Evolutionary conservation across 805 yeast genomes (phyloP), one percentile per base, ranked within the genome.

Genomic region (Kazachstania psychrophila): DNA sequence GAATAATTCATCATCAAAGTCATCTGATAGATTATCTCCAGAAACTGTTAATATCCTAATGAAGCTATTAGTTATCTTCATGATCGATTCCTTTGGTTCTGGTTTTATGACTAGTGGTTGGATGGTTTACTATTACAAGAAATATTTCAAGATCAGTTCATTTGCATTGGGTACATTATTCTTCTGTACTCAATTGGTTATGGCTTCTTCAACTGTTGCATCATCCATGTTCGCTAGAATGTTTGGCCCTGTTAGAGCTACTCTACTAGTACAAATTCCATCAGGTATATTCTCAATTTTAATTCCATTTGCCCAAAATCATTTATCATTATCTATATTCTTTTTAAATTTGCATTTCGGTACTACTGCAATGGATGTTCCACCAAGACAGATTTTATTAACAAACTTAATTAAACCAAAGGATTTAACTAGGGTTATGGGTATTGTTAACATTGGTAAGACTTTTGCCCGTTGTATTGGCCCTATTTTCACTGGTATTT

Each of bases 91-190:
- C 2, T 68, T 87, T 34, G 96, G 94, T 0, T 77, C 75, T 44
- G 95, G 96, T 1, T 81, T 87, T 58, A 81, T 86, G 86, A 78
- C 94, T 2, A 67, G 77, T 31, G 80, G 95, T 1, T 88, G 96
- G 96, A 69, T 81, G 29, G 85, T 86, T 27, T 87, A 79, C 54
- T 87, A 83, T 59, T 79, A 84, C 64, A 72, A 75, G 38, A 69
- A 68, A 24, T 57, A 64, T 11, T 86, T 79, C 47, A 45, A 56
- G 2, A 59, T 75, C 20, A 56, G 76, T 1, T 75, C 87, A 3
- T 61, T 77, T 0, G 57, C 68, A 0, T 60, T 86, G 31, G 95
- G 95, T 5, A 45, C 69, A 1, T 61, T 86, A 20, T 84, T 84
- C 55, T 82, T 82, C 47, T 44, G 64, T 24, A 73, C 84, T 1